Evolutionary conservation across 805 yeast species (phyloP).

Genomic region (Candida hispaniensis): DNA sequence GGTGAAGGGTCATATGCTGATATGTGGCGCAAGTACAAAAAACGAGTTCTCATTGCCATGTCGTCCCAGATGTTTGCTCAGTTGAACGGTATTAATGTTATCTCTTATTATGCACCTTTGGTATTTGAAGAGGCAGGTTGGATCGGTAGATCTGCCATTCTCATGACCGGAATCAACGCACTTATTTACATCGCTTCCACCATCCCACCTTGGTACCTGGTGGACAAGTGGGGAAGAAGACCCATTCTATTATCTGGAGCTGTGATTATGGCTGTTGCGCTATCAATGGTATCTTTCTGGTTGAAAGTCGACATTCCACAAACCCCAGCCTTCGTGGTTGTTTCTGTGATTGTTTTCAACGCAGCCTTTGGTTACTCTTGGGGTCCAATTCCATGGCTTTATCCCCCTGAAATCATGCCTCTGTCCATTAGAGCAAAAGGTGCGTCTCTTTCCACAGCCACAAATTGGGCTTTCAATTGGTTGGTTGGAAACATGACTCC

Average conservation of each 20-base stretch:
- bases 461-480: slow-evolving; percentile 89
- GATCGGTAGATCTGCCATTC: slow-evolving; percentile 75
- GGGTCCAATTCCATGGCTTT: slow-evolving; percentile 92
- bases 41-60: slow-evolving; percentile 77
- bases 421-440: slow-evolving; percentile 78
- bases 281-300: slow-evolving; percentile 53
- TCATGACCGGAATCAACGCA: slow-evolving; percentile 79
- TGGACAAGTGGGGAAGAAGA: slow-evolving; percentile 85
- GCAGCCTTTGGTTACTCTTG: slow-evolving; percentile 79
- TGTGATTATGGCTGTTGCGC: slow-evolving; percentile 62
- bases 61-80: slow-evolving; percentile 89
- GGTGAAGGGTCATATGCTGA: slow-evolving; percentile 67
- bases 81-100: slow-evolving; percentile 84
- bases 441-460: slow-evolving; percentile 80
- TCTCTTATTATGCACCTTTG: slow-evolving; percentile 85
- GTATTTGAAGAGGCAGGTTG: slow-evolving; percentile 95
- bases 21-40: slow-evolving; percentile 65
- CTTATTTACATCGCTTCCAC: slow-evolving; percentile 54
- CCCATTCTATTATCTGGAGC: slow-evolving; percentile 77
- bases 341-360: slow-evolving; percentile 66
- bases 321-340: slow-evolving; percentile 64
- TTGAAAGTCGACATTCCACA: slow-evolving; percentile 39
- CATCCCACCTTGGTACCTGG: slow-evolving; percentile 82
- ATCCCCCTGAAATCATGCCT: slow-evolving; percentile 80
- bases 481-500: slow-evolving; percentile 90